phyloP scores from a whole-genome alignment of 257 asterid genomes.

The Ilex asprella region DNA sequence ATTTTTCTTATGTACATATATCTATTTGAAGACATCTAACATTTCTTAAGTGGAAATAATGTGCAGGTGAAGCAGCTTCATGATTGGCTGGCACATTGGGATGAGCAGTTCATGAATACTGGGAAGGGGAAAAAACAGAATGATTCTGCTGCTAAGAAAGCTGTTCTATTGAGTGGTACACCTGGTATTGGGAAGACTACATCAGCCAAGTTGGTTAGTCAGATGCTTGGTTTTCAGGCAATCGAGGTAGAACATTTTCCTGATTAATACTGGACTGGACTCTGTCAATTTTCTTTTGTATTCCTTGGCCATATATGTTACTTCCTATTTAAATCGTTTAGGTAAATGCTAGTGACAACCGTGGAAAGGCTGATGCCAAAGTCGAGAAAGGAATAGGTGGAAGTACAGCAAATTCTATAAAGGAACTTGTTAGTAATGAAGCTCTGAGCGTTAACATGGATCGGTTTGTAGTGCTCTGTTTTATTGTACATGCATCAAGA shows the following conservation, averaged over 20 bases:
- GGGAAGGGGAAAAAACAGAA: constrained; percentile 78
- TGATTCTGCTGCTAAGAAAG: constrained; percentile 82
- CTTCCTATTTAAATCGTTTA: constrained; percentile 20
- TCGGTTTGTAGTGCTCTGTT: constrained; percentile 46
- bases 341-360: constrained; percentile 99
- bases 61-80: constrained; percentile 95
- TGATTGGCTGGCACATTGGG: constrained; percentile 84
- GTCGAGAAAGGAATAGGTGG: constrained; percentile 92
- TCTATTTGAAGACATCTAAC: constrained; percentile 3
- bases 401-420: constrained; percentile 82
- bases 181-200: constrained; percentile 99
- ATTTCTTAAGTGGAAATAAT: neutral
- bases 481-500: constrained; percentile 9
- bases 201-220: constrained; percentile 85
- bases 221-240: constrained; percentile 85
- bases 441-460: constrained; percentile 48
- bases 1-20: neutral
- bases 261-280: neutral
- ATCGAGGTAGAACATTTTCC: constrained; percentile 56
- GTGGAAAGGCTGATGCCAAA: constrained; percentile 96
- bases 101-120: constrained; percentile 58
- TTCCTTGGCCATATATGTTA: neutral
- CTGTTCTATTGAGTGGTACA: constrained; percentile 85
- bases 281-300: neutral
- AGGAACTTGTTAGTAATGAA: constrained; percentile 86